Evolutionary conservation across 2,329 filamentous ascomycete species (phyloP), one percentile per base, ranked within the genome.

Genomic region (Xylaria sp.): DNA sequence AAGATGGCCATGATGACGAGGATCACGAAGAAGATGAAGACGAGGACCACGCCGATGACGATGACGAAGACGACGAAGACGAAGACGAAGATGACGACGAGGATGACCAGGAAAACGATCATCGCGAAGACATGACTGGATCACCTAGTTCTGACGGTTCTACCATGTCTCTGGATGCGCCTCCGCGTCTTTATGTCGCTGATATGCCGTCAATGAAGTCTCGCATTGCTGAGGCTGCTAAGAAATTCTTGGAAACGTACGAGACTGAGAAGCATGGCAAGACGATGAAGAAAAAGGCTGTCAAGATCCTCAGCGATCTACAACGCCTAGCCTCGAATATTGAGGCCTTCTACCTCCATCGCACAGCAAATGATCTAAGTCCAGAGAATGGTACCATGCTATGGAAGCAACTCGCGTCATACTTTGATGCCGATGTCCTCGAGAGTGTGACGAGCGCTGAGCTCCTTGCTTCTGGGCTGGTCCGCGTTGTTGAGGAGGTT

Each of bases 401-500:
- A 0, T 98, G 98, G 80, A 83, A 85, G 36, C 88, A 86, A 59
- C 83, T 99, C 66, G 93, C 94, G 0, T 86, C 87, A 3, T 94
- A 96, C 76, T 99, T 99, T 74, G 91, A 97, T 75, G 90, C 91
- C 0, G 93, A 97, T 80, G 91, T 96, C 1, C 81, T 97, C 62
- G 92, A 97, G 76, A 97, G 93, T 77, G 94, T 97, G 61, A 99
- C 96, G 0, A 99, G 96, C 80, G 94, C 95, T 56, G 96, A 99
- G 78, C 83, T 99, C 36, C 87, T 98, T 60, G 93, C 93, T 34
- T 98, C 96, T 1, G 93, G 94, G 20, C 89, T 99, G 63, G 94
- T 99, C 12, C 89, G 93, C 52, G 90, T 93, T 10, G 84, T 99
- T 2, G 86, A 98, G 50, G 88, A 92, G 36, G 87, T 97, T 10